Conservation (phyloP, 805 yeast genomes). For the Metschnikowia colocasiae region DNA sequence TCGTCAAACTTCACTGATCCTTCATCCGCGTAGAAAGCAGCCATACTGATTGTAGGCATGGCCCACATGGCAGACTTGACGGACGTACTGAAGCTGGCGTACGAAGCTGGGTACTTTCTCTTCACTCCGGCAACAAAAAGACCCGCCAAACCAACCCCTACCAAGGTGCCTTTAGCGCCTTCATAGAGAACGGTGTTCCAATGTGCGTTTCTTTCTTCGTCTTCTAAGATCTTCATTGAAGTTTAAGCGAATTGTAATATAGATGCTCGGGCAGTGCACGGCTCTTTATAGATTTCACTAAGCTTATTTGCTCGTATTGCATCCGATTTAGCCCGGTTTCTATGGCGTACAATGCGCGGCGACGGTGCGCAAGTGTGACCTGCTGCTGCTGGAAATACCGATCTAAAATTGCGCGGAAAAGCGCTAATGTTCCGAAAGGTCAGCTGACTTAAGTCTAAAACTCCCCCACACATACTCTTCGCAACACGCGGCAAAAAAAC, state of each 20-base stretch:
- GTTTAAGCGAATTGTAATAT: background rate
- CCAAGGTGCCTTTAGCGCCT: conserved; percentile 54
- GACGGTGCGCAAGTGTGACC: conserved; percentile 3
- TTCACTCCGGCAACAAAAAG: conserved; percentile 46
- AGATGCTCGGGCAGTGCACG: background rate
- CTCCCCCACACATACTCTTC: too few species aligned
- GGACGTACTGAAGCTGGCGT: conserved; percentile 32
- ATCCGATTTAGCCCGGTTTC: background rate
- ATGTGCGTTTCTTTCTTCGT: conserved; percentile 67
- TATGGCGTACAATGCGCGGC: background rate
- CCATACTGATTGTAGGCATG: conserved; percentile 60
- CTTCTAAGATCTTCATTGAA: conserved; percentile 62
- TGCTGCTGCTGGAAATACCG: background rate
- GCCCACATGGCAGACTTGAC: conserved; percentile 63
- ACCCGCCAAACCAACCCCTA: conserved; percentile 56
- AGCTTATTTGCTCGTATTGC: background rate
- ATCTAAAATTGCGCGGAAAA: conserved; percentile 1
- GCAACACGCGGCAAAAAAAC: too few species aligned
- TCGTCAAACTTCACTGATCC: conserved; percentile 67
- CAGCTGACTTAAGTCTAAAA: too few species aligned
- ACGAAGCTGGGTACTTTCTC: conserved; percentile 41
- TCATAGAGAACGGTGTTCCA: conserved; percentile 55
- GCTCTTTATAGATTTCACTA: background rate
- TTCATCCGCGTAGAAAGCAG: conserved; percentile 66
- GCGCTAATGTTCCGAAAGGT: background rate